Evolutionary conservation across 2,329 filamentous ascomycete genomes (phyloP).

Genomic region (Gyromitra esculenta): DNA sequence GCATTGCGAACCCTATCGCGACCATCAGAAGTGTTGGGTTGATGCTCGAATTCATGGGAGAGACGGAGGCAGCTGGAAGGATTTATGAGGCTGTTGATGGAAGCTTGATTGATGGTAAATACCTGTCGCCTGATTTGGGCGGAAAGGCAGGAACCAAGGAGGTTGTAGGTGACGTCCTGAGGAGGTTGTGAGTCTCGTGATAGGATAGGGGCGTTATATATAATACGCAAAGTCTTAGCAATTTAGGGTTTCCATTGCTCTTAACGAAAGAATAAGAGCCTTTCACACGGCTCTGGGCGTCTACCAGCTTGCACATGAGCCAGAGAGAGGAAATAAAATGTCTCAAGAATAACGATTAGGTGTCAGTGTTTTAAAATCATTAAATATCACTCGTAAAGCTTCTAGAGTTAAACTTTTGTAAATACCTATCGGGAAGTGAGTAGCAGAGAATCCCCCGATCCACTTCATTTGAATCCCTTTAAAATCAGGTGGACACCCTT

Average conservation of each 20-base stretch:
- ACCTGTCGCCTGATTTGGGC: constrained; percentile 88
- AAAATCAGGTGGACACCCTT: no score
- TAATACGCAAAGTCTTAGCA: background rate
- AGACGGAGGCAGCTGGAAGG: constrained; percentile 83
- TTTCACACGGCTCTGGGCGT: background rate
- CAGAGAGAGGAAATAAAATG: background rate
- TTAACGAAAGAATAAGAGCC: constrained; percentile 14
- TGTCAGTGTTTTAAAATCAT: background rate
- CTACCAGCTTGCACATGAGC: background rate
- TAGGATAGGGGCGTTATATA: constrained; percentile 13
- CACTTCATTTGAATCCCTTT: no score
- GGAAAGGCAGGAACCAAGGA: constrained; percentile 85
- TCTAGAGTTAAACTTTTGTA: background rate
- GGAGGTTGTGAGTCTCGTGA: constrained; percentile 71
- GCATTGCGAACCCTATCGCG: constrained; percentile 95
- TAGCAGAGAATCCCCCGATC: no score
- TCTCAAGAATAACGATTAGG: background rate
- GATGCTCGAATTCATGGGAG: constrained; percentile 95
- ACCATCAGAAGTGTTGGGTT: constrained; percentile 89
- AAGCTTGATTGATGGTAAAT: constrained; percentile 82
- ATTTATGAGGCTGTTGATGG: constrained; percentile 94
- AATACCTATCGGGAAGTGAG: background rate
- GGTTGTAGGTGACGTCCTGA: constrained; percentile 86
- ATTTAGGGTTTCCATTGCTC: background rate
- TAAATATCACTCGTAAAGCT: constrained; percentile 7